phyloP scores from a whole-genome alignment of 164 flowering plant species.

The Magnolia officinalis region DNA sequence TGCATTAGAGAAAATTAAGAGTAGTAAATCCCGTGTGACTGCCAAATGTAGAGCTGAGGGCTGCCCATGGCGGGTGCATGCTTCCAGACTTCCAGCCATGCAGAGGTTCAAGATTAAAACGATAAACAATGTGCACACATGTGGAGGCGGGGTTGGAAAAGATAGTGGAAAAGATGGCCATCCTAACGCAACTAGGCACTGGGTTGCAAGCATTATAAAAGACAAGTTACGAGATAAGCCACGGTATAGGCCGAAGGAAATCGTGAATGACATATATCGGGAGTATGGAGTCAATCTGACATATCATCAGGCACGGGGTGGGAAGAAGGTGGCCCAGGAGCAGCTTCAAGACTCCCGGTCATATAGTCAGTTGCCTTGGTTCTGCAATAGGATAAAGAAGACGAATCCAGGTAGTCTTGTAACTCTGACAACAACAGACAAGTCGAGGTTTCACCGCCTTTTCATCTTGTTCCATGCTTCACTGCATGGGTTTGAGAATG shows the following conservation, averaged over 20 bases:
- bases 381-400: conserved; percentile 68
- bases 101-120: conserved; percentile 60
- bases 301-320: conserved; percentile 84
- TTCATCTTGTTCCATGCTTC: conserved; percentile 72
- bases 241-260: conserved; percentile 59
- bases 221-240: conserved; percentile 16
- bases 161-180: conserved; percentile 50
- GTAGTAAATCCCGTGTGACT: conserved; percentile 65
- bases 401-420: conserved; percentile 80
- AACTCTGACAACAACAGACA: conserved; percentile 56
- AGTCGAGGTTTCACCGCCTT: conserved; percentile 69
- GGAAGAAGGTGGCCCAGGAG: conserved; percentile 69
- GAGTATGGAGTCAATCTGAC: conserved; percentile 71
- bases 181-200: conserved; percentile 50
- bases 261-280: conserved; percentile 56
- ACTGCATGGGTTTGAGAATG: conserved; percentile 54
- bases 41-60: conserved; percentile 69
- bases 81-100: conserved; percentile 60
- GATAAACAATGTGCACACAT: conserved; percentile 61
- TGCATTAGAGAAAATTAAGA: conserved; percentile 60
- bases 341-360: conserved; percentile 71
- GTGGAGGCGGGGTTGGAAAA: conserved; percentile 57
- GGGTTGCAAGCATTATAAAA: conserved; percentile 58
- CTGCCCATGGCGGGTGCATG: conserved; percentile 79
- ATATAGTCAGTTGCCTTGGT: conserved; percentile 58